Conservation (phyloP, 495 filamentous ascomycete species). For the Letharia columbiana region DNA sequence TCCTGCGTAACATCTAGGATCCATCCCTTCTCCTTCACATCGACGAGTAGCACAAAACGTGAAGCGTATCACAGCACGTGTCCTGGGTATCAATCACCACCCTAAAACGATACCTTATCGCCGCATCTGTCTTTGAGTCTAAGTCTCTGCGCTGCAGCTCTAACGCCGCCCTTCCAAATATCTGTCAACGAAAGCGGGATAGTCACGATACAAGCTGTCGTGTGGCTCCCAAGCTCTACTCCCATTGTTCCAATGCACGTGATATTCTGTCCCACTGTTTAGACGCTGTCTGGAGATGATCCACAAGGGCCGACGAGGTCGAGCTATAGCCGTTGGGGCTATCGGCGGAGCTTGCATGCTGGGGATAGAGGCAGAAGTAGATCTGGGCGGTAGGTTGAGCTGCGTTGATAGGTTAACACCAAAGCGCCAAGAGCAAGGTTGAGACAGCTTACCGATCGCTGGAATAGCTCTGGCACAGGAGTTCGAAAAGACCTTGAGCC, state of each 20-base stretch:
- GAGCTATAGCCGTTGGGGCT: not conserved
- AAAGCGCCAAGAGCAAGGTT: not conserved
- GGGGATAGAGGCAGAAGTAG: not conserved
- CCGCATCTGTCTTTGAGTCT: not conserved
- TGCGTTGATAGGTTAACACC: not conserved
- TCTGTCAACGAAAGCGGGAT: not conserved
- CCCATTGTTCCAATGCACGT: not conserved
- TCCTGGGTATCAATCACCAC: not conserved
- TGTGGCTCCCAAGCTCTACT: not conserved
- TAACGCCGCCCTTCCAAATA: not conserved
- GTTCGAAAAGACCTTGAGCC: not conserved
- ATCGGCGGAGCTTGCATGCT: not conserved
- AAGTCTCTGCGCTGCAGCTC: not conserved
- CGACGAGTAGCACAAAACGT: not conserved
- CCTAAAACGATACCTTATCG: not conserved
- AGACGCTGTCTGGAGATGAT: not conserved
- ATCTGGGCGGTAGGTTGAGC: not conserved
- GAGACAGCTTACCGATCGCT: not conserved
- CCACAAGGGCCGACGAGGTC: not conserved
- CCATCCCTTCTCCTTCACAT: not conserved
- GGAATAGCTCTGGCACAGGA: not conserved
- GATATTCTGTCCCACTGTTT: not conserved
- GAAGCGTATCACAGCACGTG: not conserved
- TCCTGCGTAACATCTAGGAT: not conserved
- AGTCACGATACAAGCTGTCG: not conserved